These are phyloP conservation scores for Gentiana straminea DNA, from an alignment of 257 asterid species.

Conservation along the genomic window DNA sequence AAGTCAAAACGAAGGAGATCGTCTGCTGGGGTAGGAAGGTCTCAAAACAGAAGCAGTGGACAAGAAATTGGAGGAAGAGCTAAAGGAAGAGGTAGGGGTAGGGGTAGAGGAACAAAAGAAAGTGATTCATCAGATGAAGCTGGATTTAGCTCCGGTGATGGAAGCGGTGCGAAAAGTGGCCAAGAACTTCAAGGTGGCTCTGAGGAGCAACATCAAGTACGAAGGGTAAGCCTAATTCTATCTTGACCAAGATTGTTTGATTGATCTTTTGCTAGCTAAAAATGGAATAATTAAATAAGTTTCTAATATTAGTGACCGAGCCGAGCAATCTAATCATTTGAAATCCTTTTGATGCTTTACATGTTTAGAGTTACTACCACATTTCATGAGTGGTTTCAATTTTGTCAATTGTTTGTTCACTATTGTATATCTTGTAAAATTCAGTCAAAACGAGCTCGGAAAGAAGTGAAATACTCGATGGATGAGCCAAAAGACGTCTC, in stretches of 20 bases:
- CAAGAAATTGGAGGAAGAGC: conserved; percentile 22
- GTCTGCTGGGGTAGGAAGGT: conserved; percentile 14
- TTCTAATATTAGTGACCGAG: too few relatives aligned
- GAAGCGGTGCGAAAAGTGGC: conserved; percentile 20
- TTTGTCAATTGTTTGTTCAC: too few relatives aligned
- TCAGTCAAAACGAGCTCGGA: conserved; percentile 65
- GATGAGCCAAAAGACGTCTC: conserved; percentile 22
- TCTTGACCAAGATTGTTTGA: too few relatives aligned
- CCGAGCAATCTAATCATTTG: too few relatives aligned
- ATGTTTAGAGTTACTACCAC: too few relatives aligned
- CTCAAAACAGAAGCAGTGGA: conserved; percentile 13
- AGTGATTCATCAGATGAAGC: conserved; percentile 18
- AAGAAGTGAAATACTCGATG: conserved; percentile 42
- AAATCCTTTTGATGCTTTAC: too few relatives aligned
- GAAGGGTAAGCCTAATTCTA: conserved; percentile 46
- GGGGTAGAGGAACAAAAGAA: conserved; percentile 33
- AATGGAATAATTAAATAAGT: too few relatives aligned
- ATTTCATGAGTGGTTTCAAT: too few relatives aligned
- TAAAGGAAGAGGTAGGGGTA: conserved; percentile 23
- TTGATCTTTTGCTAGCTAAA: neutral
- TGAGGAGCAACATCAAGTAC: conserved; percentile 34
- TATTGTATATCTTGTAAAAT: conserved; percentile 1
- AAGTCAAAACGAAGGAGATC: conserved; percentile 28
- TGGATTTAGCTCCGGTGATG: conserved; percentile 25
- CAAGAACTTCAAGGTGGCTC: conserved; percentile 25